Conservation (phyloP, 1,284 basidiomycete species). For the Nidula niveotomentosa region DNA sequence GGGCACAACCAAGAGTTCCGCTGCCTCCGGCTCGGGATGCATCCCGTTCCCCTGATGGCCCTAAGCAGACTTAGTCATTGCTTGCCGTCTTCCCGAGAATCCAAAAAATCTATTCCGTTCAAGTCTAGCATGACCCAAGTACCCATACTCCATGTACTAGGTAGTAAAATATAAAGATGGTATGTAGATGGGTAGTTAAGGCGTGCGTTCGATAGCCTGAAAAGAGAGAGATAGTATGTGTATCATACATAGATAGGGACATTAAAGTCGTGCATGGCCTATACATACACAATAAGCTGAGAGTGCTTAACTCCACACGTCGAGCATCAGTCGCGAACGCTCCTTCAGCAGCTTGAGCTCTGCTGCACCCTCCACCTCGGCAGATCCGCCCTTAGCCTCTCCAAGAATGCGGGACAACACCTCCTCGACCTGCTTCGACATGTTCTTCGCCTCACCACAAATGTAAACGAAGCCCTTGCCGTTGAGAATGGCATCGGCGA, state of each 20-base stretch:
- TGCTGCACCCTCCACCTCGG: constrained; percentile 83
- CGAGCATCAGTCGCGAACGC: constrained; percentile 77
- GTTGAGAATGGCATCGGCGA: constrained; percentile 88
- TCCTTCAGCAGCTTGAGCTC: constrained; percentile 96
- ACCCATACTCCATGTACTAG: neutral
- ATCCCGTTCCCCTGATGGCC: too few relatives aligned
- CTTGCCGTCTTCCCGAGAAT: neutral
- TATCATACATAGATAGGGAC: neutral
- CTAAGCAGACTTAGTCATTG: too few relatives aligned
- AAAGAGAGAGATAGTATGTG: neutral
- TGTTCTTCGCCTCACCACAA: constrained; percentile 96
- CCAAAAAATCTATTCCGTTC: neutral
- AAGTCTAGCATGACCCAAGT: neutral
- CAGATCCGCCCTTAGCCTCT: constrained; percentile 88
- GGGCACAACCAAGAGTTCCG: too few relatives aligned
- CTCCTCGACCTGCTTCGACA: constrained; percentile 95
- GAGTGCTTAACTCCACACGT: constrained; percentile 78
- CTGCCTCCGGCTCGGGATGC: too few relatives aligned
- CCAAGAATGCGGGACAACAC: constrained; percentile 85
- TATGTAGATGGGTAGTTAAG: neutral
- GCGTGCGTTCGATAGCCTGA: neutral
- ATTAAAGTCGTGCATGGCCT: neutral
- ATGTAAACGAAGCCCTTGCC: constrained; percentile 95
- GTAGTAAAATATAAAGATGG: constrained; percentile 4
- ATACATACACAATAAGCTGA: neutral